Percentiles rank a stretch among this genome's conserved stretches.
Evolutionary conservation across 495 filamentous ascomycete genomes (phyloP).

Genomic region (Trichoderma virens): DNA sequence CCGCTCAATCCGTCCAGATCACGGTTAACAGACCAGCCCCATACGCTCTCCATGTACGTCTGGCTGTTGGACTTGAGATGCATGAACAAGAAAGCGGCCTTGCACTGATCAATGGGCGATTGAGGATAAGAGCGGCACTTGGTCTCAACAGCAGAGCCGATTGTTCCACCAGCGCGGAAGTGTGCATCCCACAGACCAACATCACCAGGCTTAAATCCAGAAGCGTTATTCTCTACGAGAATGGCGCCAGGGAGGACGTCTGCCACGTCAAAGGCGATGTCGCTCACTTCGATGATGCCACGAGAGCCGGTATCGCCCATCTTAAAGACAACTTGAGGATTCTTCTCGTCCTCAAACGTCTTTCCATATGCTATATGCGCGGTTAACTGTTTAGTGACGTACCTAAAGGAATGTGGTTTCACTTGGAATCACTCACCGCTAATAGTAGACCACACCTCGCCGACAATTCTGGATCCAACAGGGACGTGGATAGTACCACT

Average conservation of each 20-base stretch:
- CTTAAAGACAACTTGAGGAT: conserved; percentile 47
- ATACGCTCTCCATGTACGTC: conserved; percentile 51
- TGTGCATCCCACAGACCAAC: conserved; percentile 51
- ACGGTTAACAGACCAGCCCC: conserved; percentile 48
- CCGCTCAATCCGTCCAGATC: conserved; percentile 30
- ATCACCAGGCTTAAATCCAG: conserved; percentile 34
- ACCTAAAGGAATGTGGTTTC: too few relatives aligned
- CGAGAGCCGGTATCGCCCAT: conserved; percentile 47
- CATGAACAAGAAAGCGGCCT: conserved; percentile 43
- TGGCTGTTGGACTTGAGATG: conserved; percentile 41
- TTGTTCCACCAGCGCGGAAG: conserved; percentile 50
- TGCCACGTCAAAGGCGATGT: conserved; percentile 46
- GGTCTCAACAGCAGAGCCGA: conserved; percentile 35
- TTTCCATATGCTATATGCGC: conserved; percentile 18
- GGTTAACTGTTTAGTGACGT: too few relatives aligned
- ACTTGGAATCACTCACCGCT: conserved; percentile 18
- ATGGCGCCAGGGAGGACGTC: conserved; percentile 45
- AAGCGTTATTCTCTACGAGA: conserved; percentile 42
- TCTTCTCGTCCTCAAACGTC: conserved; percentile 39
- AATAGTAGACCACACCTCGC: conserved; percentile 38
- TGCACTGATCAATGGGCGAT: conserved; percentile 30
- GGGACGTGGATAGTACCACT: conserved; percentile 44
- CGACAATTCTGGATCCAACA: conserved; percentile 43
- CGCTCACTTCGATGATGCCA: conserved; percentile 50
- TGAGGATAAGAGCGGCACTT: conserved; percentile 21